Evolutionary conservation across 2,329 filamentous ascomycete genomes (phyloP).

Genomic region (Coccinonectria pachysandricola): DNA sequence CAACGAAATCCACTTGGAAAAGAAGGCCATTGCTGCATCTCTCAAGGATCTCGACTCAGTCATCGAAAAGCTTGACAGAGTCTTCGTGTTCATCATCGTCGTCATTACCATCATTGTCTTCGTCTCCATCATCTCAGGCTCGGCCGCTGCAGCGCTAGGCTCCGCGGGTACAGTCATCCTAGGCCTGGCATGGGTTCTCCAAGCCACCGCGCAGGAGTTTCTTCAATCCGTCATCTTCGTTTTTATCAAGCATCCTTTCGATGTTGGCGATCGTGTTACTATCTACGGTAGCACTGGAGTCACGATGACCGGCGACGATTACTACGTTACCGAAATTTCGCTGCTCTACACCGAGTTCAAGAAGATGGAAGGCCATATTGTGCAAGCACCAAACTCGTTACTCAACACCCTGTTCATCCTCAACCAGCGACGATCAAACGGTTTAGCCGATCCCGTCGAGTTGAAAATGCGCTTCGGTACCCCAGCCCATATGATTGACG

Average conservation of each 20-base stretch:
- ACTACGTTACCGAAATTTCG: constrained; percentile 91
- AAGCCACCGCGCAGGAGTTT: constrained; percentile 88
- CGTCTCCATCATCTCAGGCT: constrained; percentile 79
- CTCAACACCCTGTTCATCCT: constrained; percentile 90
- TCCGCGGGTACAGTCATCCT: constrained; percentile 82
- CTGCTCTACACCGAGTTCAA: constrained; percentile 95
- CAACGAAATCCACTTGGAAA: constrained; percentile 87
- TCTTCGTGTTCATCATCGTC: constrained; percentile 78
- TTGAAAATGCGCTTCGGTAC: constrained; percentile 86
- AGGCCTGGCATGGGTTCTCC: constrained; percentile 85
- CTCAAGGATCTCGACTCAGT: constrained; percentile 93
- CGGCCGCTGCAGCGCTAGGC: constrained; percentile 81
- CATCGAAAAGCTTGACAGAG: constrained; percentile 77
- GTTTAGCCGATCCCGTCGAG: constrained; percentile 74
- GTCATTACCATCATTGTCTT: constrained; percentile 79
- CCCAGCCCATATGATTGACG: constrained; percentile 69
- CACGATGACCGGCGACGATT: constrained; percentile 74
- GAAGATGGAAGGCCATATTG: constrained; percentile 95
- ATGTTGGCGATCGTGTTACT: constrained; percentile 86
- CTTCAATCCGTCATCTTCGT: constrained; percentile 90
- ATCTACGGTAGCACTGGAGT: constrained; percentile 84
- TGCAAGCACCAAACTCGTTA: constrained; percentile 90
- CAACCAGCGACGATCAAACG: constrained; percentile 84
- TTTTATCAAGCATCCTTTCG: constrained; percentile 94
- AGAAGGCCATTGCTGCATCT: constrained; percentile 89